phyloP scores from a whole-genome alignment of 345 rosid species.

The Laguncularia racemosa region DNA sequence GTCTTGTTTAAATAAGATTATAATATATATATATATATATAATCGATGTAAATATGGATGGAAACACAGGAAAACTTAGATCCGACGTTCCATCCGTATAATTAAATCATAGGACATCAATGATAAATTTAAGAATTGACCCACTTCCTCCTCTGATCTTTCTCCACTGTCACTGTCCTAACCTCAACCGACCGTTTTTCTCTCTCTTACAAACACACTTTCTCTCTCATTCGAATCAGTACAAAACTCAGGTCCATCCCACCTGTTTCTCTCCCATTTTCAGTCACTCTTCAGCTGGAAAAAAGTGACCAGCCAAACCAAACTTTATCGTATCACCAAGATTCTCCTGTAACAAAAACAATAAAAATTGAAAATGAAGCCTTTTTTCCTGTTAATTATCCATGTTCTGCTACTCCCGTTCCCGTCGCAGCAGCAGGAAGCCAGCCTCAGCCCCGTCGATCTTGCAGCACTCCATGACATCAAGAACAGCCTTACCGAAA shows the following conservation, averaged over 20 bases:
- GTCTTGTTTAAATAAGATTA: too few species aligned
- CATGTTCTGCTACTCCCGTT: slow-evolving; percentile 6
- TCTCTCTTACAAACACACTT: background rate
- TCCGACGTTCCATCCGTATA: too few species aligned
- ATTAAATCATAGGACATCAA: too few species aligned
- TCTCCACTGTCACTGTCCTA: background rate
- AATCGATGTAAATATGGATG: too few species aligned
- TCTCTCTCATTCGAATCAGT: too few species aligned
- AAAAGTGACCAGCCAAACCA: slow-evolving; percentile 20
- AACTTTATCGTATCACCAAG: too few species aligned
- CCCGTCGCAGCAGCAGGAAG: slow-evolving; percentile 7
- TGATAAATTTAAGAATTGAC: too few species aligned
- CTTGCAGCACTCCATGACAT: slow-evolving; percentile 39
- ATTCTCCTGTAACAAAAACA: too few species aligned
- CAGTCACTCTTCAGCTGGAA: slow-evolving; percentile 13
- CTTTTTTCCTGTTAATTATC: slow-evolving; percentile 11
- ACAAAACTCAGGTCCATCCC: too few species aligned
- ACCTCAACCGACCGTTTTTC: slow-evolving; percentile 9
- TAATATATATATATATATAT: too few species aligned
- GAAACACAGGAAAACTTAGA: too few species aligned
- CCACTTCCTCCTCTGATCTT: background rate
- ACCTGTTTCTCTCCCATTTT: slow-evolving; percentile 14
- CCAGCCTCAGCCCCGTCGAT: slow-evolving; percentile 19
- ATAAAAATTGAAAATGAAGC: too few species aligned
- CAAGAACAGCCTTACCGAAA: slow-evolving; percentile 52